Evolutionary conservation across 2,329 filamentous ascomycete species (phyloP), one percentile per base, ranked within the genome.

Genomic region (Arthrobotrys entomopaga): DNA sequence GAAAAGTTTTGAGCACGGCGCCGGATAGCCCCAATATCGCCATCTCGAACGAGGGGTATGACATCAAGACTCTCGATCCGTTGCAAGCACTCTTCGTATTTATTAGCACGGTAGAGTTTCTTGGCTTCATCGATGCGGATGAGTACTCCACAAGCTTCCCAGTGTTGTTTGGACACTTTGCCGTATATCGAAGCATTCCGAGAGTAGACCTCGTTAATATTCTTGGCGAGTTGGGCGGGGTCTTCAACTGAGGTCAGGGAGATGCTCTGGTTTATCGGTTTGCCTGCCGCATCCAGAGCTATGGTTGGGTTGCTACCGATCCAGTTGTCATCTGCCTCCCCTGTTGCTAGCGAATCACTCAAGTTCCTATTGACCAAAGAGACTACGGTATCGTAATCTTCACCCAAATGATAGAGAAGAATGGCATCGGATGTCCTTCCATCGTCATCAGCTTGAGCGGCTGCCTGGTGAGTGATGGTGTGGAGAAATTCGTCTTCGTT

Each of bases 301-400:
- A 78, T 77, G n/a, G 71, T 78, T 83, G 71, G 91, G 86, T 34
- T 92, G 29, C 70, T 59, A 91, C 82, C 92, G 93, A 78, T 96
- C 84, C 1, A 92, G 92, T 81, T 93, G 88, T 57, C 96, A 84
- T 48, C 89, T 89, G 82, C 93, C 70, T 92, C 89, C 78, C 95
- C 90, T 61, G 94, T 86, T 11, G 92, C 90, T 72, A 98, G 89
- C 50, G 92, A 91, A 81, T 98, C 93, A 65, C 93, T 96, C 40
- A 99, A 85, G 2, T 93, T 90, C 43, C 93, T 90, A 82, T 93
- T 97, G 79, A 98, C 88, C 77, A 98, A 94, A 24, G 87, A 85
- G 49, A 97, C 88, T n/a, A 98, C 96, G 63, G 89, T 93, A 81
- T 99, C 93, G 81, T 96, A 98, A 81, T 99, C 93, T 79, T 92